Percentiles rank a stretch among this genome's conserved stretches.
These are phyloP conservation scores for Cercospora sesami DNA, from an alignment of 2,329 filamentous ascomycete species.

Conservation along the genomic window DNA sequence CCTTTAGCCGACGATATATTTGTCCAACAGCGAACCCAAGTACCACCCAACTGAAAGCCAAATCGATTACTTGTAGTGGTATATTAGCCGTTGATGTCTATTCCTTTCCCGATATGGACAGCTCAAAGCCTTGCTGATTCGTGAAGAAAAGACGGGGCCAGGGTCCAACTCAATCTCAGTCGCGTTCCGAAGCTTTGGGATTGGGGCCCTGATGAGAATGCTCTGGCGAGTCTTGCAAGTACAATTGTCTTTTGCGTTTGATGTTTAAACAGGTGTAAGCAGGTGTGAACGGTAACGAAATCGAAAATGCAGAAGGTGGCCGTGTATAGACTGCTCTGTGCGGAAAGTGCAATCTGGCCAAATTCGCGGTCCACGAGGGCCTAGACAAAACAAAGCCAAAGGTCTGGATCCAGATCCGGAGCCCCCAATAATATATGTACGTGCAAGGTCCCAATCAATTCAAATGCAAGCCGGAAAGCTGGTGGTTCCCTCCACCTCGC, in stretches of 20 bases:
- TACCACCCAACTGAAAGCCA: background rate
- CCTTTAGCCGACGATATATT: background rate
- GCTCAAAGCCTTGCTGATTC: background rate
- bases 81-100: background rate
- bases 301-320: background rate
- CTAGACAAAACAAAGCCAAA: background rate
- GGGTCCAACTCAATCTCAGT: constrained; percentile 9
- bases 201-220: background rate
- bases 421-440: background rate
- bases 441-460: background rate
- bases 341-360: background rate
- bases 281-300: too few relatives aligned
- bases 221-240: background rate
- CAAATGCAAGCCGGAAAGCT: background rate
- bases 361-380: background rate
- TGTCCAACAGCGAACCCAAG: background rate
- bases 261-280: background rate
- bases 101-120: constrained; percentile 11
- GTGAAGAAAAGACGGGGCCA: background rate
- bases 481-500: background rate
- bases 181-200: background rate
- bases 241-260: background rate
- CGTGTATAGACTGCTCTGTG: background rate
- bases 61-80: background rate
- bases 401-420: background rate